Base-by-base conservation (phyloP, 2,329 filamentous ascomycete species). In the Fusarium liriodendri region DNA sequence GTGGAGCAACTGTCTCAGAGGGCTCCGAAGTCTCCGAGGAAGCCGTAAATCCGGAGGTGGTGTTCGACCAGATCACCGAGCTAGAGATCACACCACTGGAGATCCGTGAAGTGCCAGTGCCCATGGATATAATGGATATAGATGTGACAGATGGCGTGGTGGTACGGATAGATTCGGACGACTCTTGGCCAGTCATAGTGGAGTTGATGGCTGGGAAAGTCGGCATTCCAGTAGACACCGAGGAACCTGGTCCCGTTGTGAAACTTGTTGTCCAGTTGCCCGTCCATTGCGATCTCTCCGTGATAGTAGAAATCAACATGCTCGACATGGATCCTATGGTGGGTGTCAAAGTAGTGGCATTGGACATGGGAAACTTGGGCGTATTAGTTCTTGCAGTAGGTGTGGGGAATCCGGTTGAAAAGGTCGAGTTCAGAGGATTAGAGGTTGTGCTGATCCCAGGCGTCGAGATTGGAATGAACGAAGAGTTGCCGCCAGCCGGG, bases 31-130 rank as follows among this genome's bases (percentile, higher is more conserved):
- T 6, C 33, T 29, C 64, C 60, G 70, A 71, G 25, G 63, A 54
- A 22, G 40, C 65, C 45, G 65, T 62, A 50, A 27, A 35, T 13
- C 9, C 50, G 32, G 60, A 75, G 25, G 67, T 78, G 6, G 58
- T 60, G 54, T 78, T 78, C 18, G 62, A 38, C 75, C 77, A 72
- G 45, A 62, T 63, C 25, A 20, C 62, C 27, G 68, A 71, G 52
- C 60, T 65, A n/a, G 64, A 66, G 52, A 66, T 47, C 22, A 42
- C 38, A 33, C 38, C 66, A 5, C 66, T 68, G 33, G 78, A 78
- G 32, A 72, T 52, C 20, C 47, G 45, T 40, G 73, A 79, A 10
- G 70, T 71, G 18, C 57, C 62, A 14, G 66, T 68, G n/a, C 52
- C 66, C 20, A 71, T 69, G 18, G 59, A 22, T 18, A 60, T 59